Conservation (phyloP, 345 rosid species). For the Brassica incana region DNA sequence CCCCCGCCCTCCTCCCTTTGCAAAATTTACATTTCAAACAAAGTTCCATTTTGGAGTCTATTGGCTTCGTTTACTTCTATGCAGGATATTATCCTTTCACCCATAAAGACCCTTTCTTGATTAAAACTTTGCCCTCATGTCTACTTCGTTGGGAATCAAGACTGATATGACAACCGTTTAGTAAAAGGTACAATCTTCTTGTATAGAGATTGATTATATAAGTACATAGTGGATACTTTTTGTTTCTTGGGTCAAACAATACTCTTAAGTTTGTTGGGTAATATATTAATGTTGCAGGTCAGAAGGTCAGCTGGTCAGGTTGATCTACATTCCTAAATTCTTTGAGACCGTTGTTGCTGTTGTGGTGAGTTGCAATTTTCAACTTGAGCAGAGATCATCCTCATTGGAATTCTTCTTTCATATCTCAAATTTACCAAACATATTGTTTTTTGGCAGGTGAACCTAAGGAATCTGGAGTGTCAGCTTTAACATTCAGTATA, state of each 20-base stretch:
- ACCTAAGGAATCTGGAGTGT: slow-evolving; percentile 76
- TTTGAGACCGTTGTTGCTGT: slow-evolving; percentile 73
- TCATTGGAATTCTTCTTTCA: not conserved
- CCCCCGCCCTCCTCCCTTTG: not conserved
- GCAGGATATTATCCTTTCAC: not conserved
- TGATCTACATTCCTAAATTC: slow-evolving; percentile 75
- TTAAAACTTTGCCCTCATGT: not conserved
- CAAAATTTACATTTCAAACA: not conserved
- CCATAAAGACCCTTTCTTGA: not conserved
- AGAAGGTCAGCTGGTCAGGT: slow-evolving; percentile 72
- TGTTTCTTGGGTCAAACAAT: not conserved
- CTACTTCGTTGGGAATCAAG: not conserved
- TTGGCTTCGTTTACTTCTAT: not conserved
- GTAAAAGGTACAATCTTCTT: slow-evolving; percentile 53
- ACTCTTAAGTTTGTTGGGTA: slow-evolving; percentile 5
- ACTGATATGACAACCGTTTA: not conserved
- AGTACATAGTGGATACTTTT: not conserved
- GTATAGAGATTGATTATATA: not conserved
- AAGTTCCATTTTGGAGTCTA: not conserved
- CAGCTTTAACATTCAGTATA: slow-evolving; percentile 60
- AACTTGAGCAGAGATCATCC: slow-evolving; percentile 40
- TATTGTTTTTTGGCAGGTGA: slow-evolving; percentile 52
- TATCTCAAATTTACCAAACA: slow-evolving; percentile 22
- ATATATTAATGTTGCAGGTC: slow-evolving; percentile 52
- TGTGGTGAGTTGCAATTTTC: slow-evolving; percentile 52